phyloP scores from a whole-genome alignment of 2,329 filamentous ascomycete species.

The Reticulascus tulasneorum region DNA sequence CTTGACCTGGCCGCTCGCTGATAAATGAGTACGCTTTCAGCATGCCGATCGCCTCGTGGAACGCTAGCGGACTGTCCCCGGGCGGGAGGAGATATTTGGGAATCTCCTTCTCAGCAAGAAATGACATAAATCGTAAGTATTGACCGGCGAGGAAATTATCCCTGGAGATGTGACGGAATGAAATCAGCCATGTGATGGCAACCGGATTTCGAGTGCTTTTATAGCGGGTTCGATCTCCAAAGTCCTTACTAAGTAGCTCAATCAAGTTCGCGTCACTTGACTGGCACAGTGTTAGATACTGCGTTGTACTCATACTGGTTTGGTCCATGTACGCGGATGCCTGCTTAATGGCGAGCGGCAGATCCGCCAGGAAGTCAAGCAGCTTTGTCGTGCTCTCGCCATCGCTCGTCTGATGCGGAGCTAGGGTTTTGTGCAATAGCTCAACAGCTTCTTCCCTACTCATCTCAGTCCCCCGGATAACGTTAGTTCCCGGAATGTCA shows the following conservation, averaged over 20 bases:
- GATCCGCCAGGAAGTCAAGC: conserved; percentile 22
- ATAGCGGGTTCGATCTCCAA: conserved; percentile 25
- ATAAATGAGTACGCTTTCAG: conserved; percentile 28
- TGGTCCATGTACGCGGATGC: conserved; percentile 30
- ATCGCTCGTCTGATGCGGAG: conserved; percentile 16
- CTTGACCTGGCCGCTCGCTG: conserved; percentile 11
- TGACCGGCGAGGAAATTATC: conserved; percentile 20
- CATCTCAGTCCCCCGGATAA: conserved; percentile 20
- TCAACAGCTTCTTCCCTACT: conserved; percentile 14
- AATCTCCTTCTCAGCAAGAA: conserved; percentile 24
- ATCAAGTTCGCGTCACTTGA: conserved; percentile 17
- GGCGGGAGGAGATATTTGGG: conserved; percentile 20
- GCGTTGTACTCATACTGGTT: conserved; percentile 15
- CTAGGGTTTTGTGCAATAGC: conserved; percentile 17
- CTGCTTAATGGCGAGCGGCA: conserved; percentile 32
- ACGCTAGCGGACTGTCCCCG: conserved; percentile 6
- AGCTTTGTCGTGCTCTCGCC: conserved; percentile 16
- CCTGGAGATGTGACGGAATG: conserved; percentile 24
- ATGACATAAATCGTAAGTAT: conserved; percentile 25
- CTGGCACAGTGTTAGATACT: conserved; percentile 22
- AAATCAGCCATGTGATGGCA: conserved; percentile 28
- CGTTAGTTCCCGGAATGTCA: conserved; percentile 10
- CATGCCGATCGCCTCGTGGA: conserved; percentile 19
- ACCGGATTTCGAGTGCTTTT: conserved; percentile 20
- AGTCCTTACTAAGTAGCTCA: conserved; percentile 23